Conservation (phyloP, 2,329 filamentous ascomycete species). For the Drechslerella coelobrocha region DNA sequence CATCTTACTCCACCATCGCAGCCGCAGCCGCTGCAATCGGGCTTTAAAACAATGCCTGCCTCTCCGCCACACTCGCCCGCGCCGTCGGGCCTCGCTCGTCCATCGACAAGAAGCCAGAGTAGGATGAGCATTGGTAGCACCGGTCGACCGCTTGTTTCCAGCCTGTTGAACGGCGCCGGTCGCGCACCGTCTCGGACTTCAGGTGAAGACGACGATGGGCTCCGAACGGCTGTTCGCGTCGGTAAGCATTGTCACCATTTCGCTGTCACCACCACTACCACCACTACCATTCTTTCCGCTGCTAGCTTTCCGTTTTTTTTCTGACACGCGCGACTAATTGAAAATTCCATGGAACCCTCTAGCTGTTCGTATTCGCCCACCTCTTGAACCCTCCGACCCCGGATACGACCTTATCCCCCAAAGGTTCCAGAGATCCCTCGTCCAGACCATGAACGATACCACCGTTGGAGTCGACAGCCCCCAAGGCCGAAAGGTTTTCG, state of each 20-base stretch:
- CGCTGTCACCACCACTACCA: background rate
- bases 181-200: conserved; percentile 51
- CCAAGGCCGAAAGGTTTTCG: conserved; percentile 90
- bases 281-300: too few species aligned
- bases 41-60: conserved; percentile 32
- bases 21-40: too few species aligned
- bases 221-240: conserved; percentile 44
- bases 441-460: conserved; percentile 84
- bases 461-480: conserved; percentile 87
- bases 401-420: conserved; percentile 95
- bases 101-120: conserved; percentile 50
- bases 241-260: conserved; percentile 12
- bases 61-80: conserved; percentile 43
- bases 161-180: conserved; percentile 39
- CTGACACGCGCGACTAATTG: too few species aligned
- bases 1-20: too few species aligned
- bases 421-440: conserved; percentile 90
- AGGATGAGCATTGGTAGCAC: conserved; percentile 52
- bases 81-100: conserved; percentile 50
- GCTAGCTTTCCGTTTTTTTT: too few species aligned
- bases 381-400: conserved; percentile 81
- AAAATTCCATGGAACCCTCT: background rate
- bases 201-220: conserved; percentile 51
- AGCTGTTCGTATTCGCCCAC: conserved; percentile 93
- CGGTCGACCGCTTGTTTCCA: conserved; percentile 26